Base-by-base conservation (phyloP, 192 early-diverging fungal genomes). In the Coemansia reversa region DNA sequence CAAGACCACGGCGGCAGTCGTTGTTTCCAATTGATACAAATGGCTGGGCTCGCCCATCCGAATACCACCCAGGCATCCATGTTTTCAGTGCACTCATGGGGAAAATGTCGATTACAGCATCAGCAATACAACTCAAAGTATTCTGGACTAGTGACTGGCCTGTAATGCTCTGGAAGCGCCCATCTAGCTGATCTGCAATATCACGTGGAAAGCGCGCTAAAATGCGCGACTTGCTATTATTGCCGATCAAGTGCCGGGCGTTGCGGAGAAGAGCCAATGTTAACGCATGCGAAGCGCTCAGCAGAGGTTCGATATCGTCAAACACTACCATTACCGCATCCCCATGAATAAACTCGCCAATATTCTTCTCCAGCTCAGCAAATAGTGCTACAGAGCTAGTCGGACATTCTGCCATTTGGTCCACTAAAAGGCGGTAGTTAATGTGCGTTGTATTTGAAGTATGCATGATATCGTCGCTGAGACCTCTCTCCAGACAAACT, bases 41-140 rank as follows among this genome's bases (percentile, higher is more conserved):
- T 18, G 78, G 66, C 24, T 11, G 28, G 2, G 55, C 12, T 23
- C 51, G 55, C 5, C 65, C 72, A 28, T 81, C 66, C 28, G 78
- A 81, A 53, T 75, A 81, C 78, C 78, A 81, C 3, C 78, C 78
- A 18, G 78, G 78, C 72, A 74, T 72, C 78, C 78, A 81, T 12
- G 67, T 67, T 11, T 57, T 53, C 51, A 81, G 58, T 18, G 57
- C 54, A 27, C 65, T 63, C 19, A 72, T 58, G 5, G 64, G 69
- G 47, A 75, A 45, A 19, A 72, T 66, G 35, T 81, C 78, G 12
- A 81, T 57, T 16, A 61, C 24, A 3, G 72, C 78, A 47, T 81
- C 78, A 0, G 78, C 69, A 51, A 69, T n/a, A 25, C 55, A 30
- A 11, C 18, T 27, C 55, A 69, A 61, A 53, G 54, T 39, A 30